Conservation (phyloP, 768 basidiomycete species). For the Collybiopsis luxurians region DNA sequence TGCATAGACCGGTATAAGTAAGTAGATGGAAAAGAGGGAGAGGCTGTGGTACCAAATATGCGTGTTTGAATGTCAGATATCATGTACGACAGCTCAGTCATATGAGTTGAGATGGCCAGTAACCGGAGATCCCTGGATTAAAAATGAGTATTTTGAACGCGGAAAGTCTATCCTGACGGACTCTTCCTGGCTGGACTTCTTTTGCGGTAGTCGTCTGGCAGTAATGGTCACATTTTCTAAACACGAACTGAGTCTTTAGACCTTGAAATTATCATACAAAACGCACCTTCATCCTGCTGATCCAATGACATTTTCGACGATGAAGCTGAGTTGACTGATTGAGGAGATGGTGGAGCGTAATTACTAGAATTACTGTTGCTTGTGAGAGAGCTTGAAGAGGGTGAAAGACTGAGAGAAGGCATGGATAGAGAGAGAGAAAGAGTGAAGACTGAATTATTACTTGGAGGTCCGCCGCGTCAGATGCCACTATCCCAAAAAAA, state of each 20-base stretch:
- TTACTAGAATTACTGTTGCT: conserved; percentile 31
- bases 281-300: conserved; percentile 53
- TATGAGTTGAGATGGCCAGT: conserved; percentile 77
- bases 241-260: conserved; percentile 4
- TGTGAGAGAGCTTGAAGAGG: conserved; percentile 29
- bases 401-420: conserved; percentile 27
- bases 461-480: conserved; percentile 52
- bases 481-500: conserved; percentile 34
- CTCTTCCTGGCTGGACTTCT: conserved; percentile 61
- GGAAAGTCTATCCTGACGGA: conserved; percentile 30
- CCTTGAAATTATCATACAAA: background rate
- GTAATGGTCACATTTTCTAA: conserved; percentile 77
- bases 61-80: conserved; percentile 90
- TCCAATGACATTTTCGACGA: conserved; percentile 56
- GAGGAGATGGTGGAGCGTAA: conserved; percentile 34
- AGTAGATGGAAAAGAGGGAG: background rate
- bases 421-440: background rate
- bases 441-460: conserved; percentile 17
- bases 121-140: conserved; percentile 65
- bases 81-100: conserved; percentile 83
- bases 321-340: conserved; percentile 39
- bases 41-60: conserved; percentile 64
- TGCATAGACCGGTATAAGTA: conserved; percentile 23
- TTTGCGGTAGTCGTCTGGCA: conserved; percentile 42
- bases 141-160: conserved; percentile 13